Percentiles rank a stretch among this genome's conserved stretches.
Conservation (phyloP, 305 asterid species). For the Fraxinus dipetala region DNA sequence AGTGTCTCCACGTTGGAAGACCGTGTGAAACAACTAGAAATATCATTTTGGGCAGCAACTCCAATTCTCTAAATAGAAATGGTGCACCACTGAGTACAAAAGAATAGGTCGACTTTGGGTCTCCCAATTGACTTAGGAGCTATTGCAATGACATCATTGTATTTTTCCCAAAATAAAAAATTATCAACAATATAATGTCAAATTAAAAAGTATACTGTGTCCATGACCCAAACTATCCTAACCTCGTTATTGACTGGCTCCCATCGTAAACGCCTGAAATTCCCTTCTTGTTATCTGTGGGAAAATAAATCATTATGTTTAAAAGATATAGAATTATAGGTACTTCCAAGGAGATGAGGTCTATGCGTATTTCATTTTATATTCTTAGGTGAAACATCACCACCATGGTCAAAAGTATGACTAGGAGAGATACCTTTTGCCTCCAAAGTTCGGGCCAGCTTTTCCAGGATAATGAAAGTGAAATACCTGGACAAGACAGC, state of each 20-base stretch:
- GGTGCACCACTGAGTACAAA: neutral
- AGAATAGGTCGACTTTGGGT: neutral
- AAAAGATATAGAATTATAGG: neutral
- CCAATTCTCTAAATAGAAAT: neutral
- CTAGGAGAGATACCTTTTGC: constrained; percentile 39
- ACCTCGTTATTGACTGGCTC: constrained; percentile 47
- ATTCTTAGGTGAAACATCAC: neutral
- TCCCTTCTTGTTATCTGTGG: constrained; percentile 37
- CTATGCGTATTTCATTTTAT: neutral
- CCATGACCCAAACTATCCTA: constrained; percentile 10
- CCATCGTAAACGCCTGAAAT: constrained; percentile 26
- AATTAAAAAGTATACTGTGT: neutral
- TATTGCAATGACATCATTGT: neutral
- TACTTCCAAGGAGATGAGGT: neutral
- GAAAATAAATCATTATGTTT: neutral
- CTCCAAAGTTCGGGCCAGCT: constrained; percentile 57
- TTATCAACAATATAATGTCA: constrained; percentile 14
- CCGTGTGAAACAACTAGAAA: neutral
- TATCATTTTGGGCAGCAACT: neutral
- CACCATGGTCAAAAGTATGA: constrained; percentile 19
- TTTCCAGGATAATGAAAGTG: constrained; percentile 67
- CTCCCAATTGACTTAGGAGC: neutral
- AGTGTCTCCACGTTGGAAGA: neutral
- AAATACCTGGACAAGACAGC: constrained; percentile 49
- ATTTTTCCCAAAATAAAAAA: neutral